Base-by-base conservation (phyloP, 108 stramenopile genomes). In the Cyclostephanos invisitatus region DNA sequence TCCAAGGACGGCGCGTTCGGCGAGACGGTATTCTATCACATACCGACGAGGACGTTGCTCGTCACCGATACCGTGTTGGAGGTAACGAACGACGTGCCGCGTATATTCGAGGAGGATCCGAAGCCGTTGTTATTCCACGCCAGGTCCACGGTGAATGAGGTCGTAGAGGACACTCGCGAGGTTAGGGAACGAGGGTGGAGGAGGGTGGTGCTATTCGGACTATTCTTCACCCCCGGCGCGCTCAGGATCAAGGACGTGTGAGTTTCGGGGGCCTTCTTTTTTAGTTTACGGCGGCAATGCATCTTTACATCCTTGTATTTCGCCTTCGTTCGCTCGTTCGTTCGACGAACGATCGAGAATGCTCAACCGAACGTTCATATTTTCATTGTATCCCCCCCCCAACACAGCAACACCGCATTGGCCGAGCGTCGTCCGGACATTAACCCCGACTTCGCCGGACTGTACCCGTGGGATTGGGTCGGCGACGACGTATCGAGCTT, bases 11-110 rank as follows among this genome's bases (percentile, higher is more conserved):
- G 97, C 20, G 91, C 91, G 8, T 98, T 90, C 85, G 91, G 89
- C 2, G 97, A 98, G 67, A 90, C 94, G 12, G 97, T 95, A n/a
- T 89, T 98, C 54, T 91, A 85, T 57, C 96, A 96, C 83, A 87
- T 82, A 54, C 75, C 78, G 9, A 90, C 95, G 7, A 83, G 85
- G 67, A 96, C 97, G 8, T 65, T 98, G 24, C 68, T 98, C 20
- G 91, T 94, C 11, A 97, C 96, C 15, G 97, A 98, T 67, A 88
- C 91, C 8, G 91, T 91, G 0, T 53, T 96, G 27, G 88, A 93
- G 75, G 95, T 98, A 2, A 87, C 88, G 5, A 83, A 91, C n/a
- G 91, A 91, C 24, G 88, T 92, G 9, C 91, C 94, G 14, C 72
- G 80, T 49, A 91, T 93, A 48, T 91, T 87, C 71, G 87, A 89